Base-by-base conservation (phyloP, 2,329 filamentous ascomycete genomes). In the Ophiosphaerella narmari region DNA sequence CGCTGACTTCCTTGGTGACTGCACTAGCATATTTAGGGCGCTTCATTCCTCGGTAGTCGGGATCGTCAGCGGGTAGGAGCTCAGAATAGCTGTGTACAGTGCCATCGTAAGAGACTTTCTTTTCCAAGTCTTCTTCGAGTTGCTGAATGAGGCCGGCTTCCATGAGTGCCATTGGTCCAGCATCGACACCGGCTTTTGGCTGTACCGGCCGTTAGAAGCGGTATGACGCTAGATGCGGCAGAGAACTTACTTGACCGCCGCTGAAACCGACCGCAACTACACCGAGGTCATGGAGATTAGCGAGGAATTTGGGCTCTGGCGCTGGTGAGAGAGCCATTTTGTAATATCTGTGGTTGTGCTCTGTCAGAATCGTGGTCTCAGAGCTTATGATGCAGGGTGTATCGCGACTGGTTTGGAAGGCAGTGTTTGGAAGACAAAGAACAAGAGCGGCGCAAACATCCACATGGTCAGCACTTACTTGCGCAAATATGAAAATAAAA, bases 211-310 rank as follows among this genome's bases (percentile, higher is more conserved):
- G 43, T 58, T 37, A 44, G 50, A 42, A 24, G 14, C 14, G 32
- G n/a, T 26, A 9, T 21, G 31, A 50, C 54, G 56, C 33, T 23
- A n/a, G 48, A 47, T 40, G 16, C 16, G 23, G 4, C 9, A 7
- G 26, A 7, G 32, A 50, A 8, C 80, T 64, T 85, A 94, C 91
- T 85, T 97, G 94, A 49, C 94, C 94, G 60, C 93, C 93, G 46
- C 91, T 96, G 80, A 97, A 99, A 56, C 93, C 93, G 33, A 97
- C 94, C 42, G 93, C 91, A 33, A 97, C 91, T 48, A 99, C 84
- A 55, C 93, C 94, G 58, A 99, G 82, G 68, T 97, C 87, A 68
- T 89, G 82, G 29, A 86, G 84, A 69, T 87, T 82, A 57, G 87
- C 81, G 63, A 97, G 87, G 78, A 97, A 97, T 70, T 88, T 91